phyloP scores from a whole-genome alignment of 1,284 basidiomycete genomes.

The Stereum hirsutum region DNA sequence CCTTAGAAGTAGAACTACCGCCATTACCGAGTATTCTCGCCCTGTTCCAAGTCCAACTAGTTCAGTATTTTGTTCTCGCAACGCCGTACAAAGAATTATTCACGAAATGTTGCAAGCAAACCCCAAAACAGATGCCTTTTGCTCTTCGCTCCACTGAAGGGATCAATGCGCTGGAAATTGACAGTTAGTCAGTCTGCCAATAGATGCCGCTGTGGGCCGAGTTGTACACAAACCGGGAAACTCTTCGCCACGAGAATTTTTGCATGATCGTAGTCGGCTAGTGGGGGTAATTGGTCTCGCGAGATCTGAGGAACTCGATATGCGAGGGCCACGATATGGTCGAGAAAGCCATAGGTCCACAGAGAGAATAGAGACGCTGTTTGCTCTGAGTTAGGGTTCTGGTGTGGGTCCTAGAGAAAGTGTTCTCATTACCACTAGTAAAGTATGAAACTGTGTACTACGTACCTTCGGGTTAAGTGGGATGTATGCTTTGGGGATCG shows the following conservation, averaged over 20 bases:
- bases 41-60: conserved; percentile 8
- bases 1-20: conserved; percentile 10
- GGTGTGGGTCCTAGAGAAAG: conserved; percentile 14
- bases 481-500: conserved; percentile 34
- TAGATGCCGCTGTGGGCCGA: too few species aligned
- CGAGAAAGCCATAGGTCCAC: conserved; percentile 21
- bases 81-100: too few species aligned
- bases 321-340: conserved; percentile 21
- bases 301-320: conserved; percentile 20
- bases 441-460: not conserved
- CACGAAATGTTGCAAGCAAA: conserved; percentile 17
- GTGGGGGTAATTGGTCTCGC: conserved; percentile 27
- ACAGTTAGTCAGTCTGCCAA: too few species aligned
- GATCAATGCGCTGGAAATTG: conserved; percentile 19
- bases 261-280: conserved; percentile 38
- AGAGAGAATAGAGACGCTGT: conserved; percentile 23
- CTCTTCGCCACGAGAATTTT: conserved; percentile 27
- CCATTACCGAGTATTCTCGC: conserved; percentile 15
- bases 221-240: conserved; percentile 19
- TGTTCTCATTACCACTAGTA: not conserved
- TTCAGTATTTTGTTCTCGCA: too few species aligned
- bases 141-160: conserved; percentile 15
- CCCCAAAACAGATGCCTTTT: conserved; percentile 19
- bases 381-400: conserved; percentile 24
- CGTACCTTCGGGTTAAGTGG: conserved; percentile 29